Conservation (phyloP, 2,329 filamentous ascomycete species). For the Pseudomassariella vexata region DNA sequence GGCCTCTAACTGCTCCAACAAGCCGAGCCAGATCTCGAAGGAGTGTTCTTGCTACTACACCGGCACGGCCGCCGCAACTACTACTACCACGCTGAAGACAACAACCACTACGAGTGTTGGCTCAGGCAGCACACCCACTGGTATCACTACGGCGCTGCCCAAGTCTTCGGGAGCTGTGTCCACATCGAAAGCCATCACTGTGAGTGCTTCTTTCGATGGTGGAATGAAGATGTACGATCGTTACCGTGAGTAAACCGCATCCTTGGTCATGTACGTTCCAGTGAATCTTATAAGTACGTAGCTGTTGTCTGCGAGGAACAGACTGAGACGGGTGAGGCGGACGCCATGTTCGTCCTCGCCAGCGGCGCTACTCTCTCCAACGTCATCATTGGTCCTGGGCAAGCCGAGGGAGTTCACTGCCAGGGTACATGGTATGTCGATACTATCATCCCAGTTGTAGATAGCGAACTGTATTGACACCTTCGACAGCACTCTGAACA, state of each 20-base stretch:
- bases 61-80: constrained; percentile 8
- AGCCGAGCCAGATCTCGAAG: constrained; percentile 21
- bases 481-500: constrained; percentile 20
- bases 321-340: constrained; percentile 13
- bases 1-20: constrained; percentile 18
- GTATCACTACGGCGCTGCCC: constrained; percentile 7
- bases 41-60: constrained; percentile 23
- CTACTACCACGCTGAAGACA: constrained; percentile 4
- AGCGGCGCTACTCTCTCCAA: constrained; percentile 44
- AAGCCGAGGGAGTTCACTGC: constrained; percentile 47
- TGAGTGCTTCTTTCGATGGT: constrained; percentile 33
- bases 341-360: constrained; percentile 46
- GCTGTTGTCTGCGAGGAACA: constrained; percentile 20
- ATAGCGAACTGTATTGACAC: too few relatives aligned
- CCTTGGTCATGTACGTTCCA: too few relatives aligned
- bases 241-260: too few relatives aligned
- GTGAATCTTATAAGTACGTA: too few relatives aligned
- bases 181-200: constrained; percentile 6
- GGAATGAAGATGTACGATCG: constrained; percentile 40
- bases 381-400: constrained; percentile 46
- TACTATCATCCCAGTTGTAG: constrained; percentile 23
- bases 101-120: constrained; percentile 3
- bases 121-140: constrained; percentile 3
- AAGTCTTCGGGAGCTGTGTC: constrained; percentile 7
- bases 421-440: constrained; percentile 31